These are phyloP conservation scores for Protomyces inouyei DNA, from an alignment of 1,139 yeast genomes.

Conservation along the genomic window DNA sequence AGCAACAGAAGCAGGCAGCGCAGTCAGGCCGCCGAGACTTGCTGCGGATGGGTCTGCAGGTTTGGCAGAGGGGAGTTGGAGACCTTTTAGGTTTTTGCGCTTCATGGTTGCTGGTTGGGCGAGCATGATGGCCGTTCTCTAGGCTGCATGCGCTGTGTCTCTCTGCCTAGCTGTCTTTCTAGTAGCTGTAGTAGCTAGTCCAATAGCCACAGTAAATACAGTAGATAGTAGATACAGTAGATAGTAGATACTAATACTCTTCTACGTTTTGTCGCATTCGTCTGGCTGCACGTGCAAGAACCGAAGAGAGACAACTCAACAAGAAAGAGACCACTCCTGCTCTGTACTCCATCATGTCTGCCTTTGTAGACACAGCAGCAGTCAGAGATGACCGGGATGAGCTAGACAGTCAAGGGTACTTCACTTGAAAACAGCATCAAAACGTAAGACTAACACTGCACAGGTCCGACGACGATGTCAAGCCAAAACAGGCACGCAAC, in stretches of 20 bases:
- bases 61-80: conserved; percentile 49
- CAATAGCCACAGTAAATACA: too few species aligned
- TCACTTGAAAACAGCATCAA: not conserved
- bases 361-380: conserved; percentile 14
- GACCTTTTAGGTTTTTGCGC: conserved; percentile 68
- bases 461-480: conserved; percentile 17
- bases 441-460: conserved; percentile 1
- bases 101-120: conserved; percentile 55
- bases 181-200: too few species aligned
- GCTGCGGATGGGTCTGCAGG: conserved; percentile 7
- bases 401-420: not conserved
- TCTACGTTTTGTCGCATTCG: not conserved
- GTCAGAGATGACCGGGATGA: conserved; percentile 10
- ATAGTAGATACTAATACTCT: too few species aligned
- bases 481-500: not conserved
- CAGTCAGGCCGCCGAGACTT: not conserved
- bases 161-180: too few species aligned
- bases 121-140: conserved; percentile 30
- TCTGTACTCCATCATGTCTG: not conserved
- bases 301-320: not conserved
- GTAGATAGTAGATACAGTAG: too few species aligned
- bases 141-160: not conserved
- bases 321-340: not conserved
- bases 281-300: not conserved
- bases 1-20: not conserved